phyloP scores from a whole-genome alignment of 352 stramenopile genomes.

The Phytophthora crassamura region DNA sequence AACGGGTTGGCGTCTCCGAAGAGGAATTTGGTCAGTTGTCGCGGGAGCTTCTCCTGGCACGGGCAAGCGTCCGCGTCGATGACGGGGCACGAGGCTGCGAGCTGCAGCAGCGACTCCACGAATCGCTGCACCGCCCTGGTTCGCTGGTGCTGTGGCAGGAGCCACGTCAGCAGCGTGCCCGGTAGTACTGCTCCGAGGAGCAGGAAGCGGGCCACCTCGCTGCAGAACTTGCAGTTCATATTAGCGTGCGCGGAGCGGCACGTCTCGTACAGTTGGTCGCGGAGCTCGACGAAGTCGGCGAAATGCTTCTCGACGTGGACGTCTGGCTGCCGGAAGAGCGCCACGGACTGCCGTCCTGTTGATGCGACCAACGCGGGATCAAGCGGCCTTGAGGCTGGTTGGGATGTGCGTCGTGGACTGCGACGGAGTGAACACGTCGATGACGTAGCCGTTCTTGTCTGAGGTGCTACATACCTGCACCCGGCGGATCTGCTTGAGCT shows the following conservation, averaged over 20 bases:
- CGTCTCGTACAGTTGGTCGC: slow-evolving; percentile 36
- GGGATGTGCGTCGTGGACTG: slow-evolving; percentile 25
- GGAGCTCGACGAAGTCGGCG: slow-evolving; percentile 41
- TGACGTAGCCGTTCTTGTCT: slow-evolving; percentile 7
- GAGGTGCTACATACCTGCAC: slow-evolving; percentile 2
- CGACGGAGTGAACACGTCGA: slow-evolving; percentile 24
- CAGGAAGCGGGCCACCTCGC: slow-evolving; percentile 40
- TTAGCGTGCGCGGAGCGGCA: slow-evolving; percentile 25
- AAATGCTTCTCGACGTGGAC: slow-evolving; percentile 26
- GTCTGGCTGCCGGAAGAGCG: slow-evolving; percentile 17
- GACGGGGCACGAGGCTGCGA: slow-evolving; percentile 12
- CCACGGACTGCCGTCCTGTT: slow-evolving; percentile 1
- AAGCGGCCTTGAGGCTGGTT: slow-evolving; percentile 16
- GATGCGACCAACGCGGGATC: not conserved
- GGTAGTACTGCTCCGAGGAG: slow-evolving; percentile 31
- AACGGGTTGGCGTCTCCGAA: not conserved
- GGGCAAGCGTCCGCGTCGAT: slow-evolving; percentile 10
- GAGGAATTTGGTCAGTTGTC: slow-evolving; percentile 23
- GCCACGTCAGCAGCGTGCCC: slow-evolving; percentile 10
- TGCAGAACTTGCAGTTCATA: slow-evolving; percentile 40
- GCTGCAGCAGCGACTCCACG: slow-evolving; percentile 20
- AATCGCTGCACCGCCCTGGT: slow-evolving; percentile 26
- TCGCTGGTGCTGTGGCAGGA: slow-evolving; percentile 20
- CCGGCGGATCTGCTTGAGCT: slow-evolving; percentile 22
- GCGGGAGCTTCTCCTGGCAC: slow-evolving; percentile 30